Conservation (phyloP, 2,329 filamentous ascomycete genomes). For the Emmonsia crescens region DNA sequence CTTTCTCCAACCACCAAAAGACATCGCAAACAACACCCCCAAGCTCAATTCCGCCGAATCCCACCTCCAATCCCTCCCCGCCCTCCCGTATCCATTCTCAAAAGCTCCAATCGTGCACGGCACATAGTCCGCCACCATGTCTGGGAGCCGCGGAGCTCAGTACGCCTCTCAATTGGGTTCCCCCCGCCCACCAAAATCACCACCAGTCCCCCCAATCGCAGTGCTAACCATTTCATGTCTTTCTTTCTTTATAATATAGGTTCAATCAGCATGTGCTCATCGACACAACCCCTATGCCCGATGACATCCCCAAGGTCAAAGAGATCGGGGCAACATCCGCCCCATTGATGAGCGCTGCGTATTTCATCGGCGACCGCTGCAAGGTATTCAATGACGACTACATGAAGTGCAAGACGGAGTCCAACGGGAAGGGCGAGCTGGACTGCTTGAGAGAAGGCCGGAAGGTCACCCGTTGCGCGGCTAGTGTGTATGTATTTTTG, state of each 20-base stretch:
- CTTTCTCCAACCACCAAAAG: neutral
- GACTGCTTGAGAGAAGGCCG: slow-evolving; percentile 94
- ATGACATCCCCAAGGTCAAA: slow-evolving; percentile 80
- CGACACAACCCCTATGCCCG: slow-evolving; percentile 91
- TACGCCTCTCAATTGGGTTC: slow-evolving; percentile 5
- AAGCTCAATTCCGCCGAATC: neutral
- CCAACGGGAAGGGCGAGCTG: slow-evolving; percentile 79
- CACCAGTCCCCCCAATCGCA: neutral
- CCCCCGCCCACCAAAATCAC: neutral
- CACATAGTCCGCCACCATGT: slow-evolving; percentile 11
- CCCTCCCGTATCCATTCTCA: neutral
- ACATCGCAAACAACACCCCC: neutral
- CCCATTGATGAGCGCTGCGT: slow-evolving; percentile 80
- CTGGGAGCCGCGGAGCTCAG: slow-evolving; percentile 10
- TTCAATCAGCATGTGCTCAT: slow-evolving; percentile 91
- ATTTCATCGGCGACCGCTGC: slow-evolving; percentile 96
- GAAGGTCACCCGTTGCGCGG: slow-evolving; percentile 91
- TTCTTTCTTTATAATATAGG: slow-evolving; percentile 39
- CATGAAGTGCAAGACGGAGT: slow-evolving; percentile 98
- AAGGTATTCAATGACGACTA: slow-evolving; percentile 95
- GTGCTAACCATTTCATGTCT: neutral
- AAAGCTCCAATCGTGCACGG: neutral
- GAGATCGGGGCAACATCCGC: slow-evolving; percentile 91
- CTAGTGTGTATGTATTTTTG: slow-evolving; percentile 69
- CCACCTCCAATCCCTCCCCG: neutral